Conservation (phyloP, 441 rosid species). For the Francoa sonchifolia region DNA sequence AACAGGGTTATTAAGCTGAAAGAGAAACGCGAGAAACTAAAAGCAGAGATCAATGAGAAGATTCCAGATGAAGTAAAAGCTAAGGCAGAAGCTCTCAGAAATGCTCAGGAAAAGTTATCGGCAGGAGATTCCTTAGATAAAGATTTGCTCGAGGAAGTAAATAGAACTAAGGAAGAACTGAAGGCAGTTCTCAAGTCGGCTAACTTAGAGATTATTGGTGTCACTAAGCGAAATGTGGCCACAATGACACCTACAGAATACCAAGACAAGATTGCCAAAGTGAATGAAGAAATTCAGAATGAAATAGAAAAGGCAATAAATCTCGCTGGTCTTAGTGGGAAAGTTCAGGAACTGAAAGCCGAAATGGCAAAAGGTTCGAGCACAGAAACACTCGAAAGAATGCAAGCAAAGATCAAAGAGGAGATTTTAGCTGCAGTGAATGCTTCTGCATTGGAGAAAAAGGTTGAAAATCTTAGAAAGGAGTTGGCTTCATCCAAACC, state of each 20-base stretch:
- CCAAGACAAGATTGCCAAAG: conserved; percentile 26
- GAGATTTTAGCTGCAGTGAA: conserved; percentile 20
- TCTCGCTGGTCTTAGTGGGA: conserved; percentile 13
- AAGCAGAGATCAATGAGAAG: conserved; percentile 23
- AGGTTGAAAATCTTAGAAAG: conserved; percentile 21
- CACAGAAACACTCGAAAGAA: conserved; percentile 14
- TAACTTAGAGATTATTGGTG: conserved; percentile 28
- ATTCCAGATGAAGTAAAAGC: conserved; percentile 23
- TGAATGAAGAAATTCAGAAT: conserved; percentile 41
- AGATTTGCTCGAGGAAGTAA: conserved; percentile 19
- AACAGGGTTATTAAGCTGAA: conserved; percentile 21
- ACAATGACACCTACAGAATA: conserved; percentile 16
- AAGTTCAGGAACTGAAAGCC: conserved; percentile 24
- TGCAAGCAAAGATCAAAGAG: conserved; percentile 21
- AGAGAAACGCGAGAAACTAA: conserved; percentile 22
- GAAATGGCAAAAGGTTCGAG: conserved; percentile 20
- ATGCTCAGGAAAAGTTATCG: conserved; percentile 19
- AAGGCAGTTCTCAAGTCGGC: conserved; percentile 18
- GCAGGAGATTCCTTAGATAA: conserved; percentile 18
- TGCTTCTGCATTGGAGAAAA: conserved; percentile 15
- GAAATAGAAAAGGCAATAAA: conserved; percentile 33
- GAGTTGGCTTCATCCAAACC: conserved; percentile 16
- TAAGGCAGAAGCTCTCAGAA: conserved; percentile 20
- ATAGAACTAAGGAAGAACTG: conserved; percentile 21
- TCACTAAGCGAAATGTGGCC: conserved; percentile 22